Evolutionary conservation across 805 yeast species (phyloP).

Genomic region (Priceomyces carsonii): DNA sequence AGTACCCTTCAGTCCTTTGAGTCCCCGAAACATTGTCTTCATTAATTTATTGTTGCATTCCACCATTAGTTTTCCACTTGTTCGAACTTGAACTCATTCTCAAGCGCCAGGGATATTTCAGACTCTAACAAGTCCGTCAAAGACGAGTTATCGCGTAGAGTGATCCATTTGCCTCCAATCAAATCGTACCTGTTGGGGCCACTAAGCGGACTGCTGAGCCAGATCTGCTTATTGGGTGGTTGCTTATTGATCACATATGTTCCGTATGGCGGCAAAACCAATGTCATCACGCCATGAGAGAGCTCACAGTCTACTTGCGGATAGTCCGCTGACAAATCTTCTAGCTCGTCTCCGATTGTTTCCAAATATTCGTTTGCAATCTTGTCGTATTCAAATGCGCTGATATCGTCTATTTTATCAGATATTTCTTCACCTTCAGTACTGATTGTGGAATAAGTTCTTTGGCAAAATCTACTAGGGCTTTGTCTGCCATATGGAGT

Average conservation of each 20-base stretch:
- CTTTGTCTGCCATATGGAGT: no score
- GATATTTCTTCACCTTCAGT: slow-evolving; percentile 61
- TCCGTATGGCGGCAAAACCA: slow-evolving; percentile 70
- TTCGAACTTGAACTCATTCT: slow-evolving; percentile 19
- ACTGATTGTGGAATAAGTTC: slow-evolving; percentile 13
- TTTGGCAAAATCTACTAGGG: no score
- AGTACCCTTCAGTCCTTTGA: slow-evolving; percentile 5
- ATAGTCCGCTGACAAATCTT: slow-evolving; percentile 58
- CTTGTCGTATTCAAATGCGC: slow-evolving; percentile 58
- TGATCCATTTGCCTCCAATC: slow-evolving; percentile 73
- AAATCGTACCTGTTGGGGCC: slow-evolving; percentile 84
- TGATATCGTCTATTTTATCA: slow-evolving; percentile 48
- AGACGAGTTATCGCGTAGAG: slow-evolving; percentile 59
- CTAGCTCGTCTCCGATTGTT: slow-evolving; percentile 62
- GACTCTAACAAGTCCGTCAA: slow-evolving; percentile 34
- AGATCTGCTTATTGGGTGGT: slow-evolving; percentile 95
- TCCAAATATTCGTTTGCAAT: slow-evolving; percentile 73
- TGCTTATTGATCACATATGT: slow-evolving; percentile 93
- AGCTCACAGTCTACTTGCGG: slow-evolving; percentile 76
- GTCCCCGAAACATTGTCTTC: slow-evolving; percentile 9
- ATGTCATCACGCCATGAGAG: slow-evolving; percentile 83
- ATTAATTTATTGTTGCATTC: slow-evolving; percentile 1
- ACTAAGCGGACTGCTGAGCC: slow-evolving; percentile 91
- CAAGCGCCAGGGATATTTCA: slow-evolving; percentile 34
- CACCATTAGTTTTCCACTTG: slow-evolving; percentile 10